These are phyloP conservation scores for Alternaria ventricosa DNA, from an alignment of 2,329 filamentous ascomycete species.

Conservation along the genomic window DNA sequence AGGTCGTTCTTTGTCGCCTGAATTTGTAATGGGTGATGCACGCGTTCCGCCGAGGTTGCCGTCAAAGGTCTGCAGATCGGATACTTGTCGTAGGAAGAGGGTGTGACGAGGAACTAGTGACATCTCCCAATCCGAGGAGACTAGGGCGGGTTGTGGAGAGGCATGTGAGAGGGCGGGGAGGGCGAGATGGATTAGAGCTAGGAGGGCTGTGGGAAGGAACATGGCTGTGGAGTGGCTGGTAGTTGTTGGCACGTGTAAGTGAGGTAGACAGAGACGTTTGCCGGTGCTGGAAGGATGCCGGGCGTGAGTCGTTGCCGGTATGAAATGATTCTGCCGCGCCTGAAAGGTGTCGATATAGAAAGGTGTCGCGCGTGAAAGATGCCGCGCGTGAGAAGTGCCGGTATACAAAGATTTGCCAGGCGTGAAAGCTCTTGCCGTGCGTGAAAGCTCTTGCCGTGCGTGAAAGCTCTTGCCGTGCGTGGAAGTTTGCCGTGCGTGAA, in stretches of 20 bases:
- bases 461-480: not conserved
- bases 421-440: not conserved
- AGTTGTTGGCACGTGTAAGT: not conserved
- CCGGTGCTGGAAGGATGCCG: not conserved
- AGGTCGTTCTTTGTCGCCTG: slow-evolving; percentile 57
- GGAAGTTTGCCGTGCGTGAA: not conserved
- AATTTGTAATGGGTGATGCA: slow-evolving; percentile 58
- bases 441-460: not conserved
- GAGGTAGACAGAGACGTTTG: not conserved
- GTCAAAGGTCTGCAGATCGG: slow-evolving; percentile 48
- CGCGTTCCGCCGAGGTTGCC: slow-evolving; percentile 59
- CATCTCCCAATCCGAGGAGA: slow-evolving; percentile 26
- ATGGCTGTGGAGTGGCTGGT: slow-evolving; percentile 8
- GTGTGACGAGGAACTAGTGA: slow-evolving; percentile 41
- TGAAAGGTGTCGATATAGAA: not conserved
- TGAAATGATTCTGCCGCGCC: not conserved
- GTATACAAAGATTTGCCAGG: not conserved
- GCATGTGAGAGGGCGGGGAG: slow-evolving; percentile 28
- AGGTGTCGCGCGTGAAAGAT: not conserved
- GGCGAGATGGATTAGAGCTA: slow-evolving; percentile 27
- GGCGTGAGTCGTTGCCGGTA: not conserved
- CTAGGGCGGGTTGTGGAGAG: slow-evolving; percentile 33
- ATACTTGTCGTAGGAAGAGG: slow-evolving; percentile 42
- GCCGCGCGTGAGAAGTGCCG: not conserved
- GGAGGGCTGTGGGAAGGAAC: slow-evolving; percentile 29